Conservation (phyloP, 345 rosid species). For the Xanthoceras sorbifolium region DNA sequence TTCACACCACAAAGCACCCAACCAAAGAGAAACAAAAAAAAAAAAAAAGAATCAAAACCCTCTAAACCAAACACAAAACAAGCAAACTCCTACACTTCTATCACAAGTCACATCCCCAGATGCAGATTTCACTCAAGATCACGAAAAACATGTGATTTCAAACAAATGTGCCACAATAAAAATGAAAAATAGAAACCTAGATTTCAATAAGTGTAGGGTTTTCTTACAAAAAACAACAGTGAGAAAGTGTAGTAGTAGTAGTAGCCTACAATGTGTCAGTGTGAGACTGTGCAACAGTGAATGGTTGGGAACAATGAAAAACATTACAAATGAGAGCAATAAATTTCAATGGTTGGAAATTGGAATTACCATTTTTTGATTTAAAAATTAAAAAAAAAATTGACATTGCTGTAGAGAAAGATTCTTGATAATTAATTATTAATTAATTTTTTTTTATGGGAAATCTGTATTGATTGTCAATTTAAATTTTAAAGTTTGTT, state of each 20-base stretch:
- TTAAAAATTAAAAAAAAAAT: too few relatives aligned
- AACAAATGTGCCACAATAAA: neutral
- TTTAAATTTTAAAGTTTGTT: neutral
- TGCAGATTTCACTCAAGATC: constrained; percentile 10
- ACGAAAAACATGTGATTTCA: neutral
- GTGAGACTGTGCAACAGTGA: constrained; percentile 9
- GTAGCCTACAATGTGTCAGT: neutral
- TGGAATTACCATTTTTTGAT: neutral
- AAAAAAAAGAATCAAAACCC: neutral
- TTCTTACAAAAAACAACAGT: neutral
- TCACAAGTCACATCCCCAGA: constrained; percentile 11
- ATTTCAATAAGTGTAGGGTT: neutral
- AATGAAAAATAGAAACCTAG: neutral
- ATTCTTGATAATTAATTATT: too few relatives aligned
- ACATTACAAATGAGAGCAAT: constrained; percentile 12
- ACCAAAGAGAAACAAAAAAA: neutral
- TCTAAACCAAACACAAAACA: neutral
- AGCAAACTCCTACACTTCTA: neutral
- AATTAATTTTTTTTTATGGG: neutral
- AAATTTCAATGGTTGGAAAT: neutral
- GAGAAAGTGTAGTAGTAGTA: neutral
- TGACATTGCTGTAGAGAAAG: too few relatives aligned
- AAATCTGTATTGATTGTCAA: neutral
- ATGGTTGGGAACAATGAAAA: constrained; percentile 21
- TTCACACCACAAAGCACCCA: neutral